phyloP scores from a whole-genome alignment of 192 early-diverging fungal species.

The Powellomyces hirtus region DNA sequence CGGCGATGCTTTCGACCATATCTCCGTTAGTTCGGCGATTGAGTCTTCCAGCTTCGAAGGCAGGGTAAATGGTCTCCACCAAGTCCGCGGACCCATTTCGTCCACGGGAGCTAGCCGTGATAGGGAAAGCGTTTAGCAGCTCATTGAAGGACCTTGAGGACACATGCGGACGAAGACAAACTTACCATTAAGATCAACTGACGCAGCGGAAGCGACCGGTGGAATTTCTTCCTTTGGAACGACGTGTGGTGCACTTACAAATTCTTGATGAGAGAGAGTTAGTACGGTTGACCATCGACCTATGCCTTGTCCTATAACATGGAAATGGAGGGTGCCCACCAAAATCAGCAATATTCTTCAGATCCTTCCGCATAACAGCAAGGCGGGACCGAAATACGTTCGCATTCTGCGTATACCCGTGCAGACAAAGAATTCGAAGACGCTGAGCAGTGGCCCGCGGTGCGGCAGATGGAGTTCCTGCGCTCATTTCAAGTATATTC shows the following conservation, averaged over 20 bases:
- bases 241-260: not conserved
- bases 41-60: not conserved
- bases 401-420: constrained; percentile 50
- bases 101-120: too few species aligned
- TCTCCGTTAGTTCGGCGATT: not conserved
- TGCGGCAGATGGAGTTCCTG: not conserved
- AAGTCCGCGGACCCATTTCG: not conserved
- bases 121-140: too few species aligned
- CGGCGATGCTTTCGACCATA: not conserved
- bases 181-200: too few species aligned
- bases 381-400: constrained; percentile 33
- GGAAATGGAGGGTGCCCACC: not conserved
- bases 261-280: not conserved
- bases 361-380: constrained; percentile 24
- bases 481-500: too few species aligned
- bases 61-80: not conserved
- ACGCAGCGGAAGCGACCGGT: not conserved
- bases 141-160: too few species aligned
- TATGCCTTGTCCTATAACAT: not conserved
- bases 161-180: not conserved
- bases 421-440: constrained; percentile 41
- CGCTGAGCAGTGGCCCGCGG: not conserved
- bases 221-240: not conserved
- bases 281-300: not conserved
- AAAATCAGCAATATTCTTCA: constrained; percentile 27